Evolutionary conservation across 192 early-diverging fungal species (phyloP).

Genomic region (Kappamyces sp.): DNA sequence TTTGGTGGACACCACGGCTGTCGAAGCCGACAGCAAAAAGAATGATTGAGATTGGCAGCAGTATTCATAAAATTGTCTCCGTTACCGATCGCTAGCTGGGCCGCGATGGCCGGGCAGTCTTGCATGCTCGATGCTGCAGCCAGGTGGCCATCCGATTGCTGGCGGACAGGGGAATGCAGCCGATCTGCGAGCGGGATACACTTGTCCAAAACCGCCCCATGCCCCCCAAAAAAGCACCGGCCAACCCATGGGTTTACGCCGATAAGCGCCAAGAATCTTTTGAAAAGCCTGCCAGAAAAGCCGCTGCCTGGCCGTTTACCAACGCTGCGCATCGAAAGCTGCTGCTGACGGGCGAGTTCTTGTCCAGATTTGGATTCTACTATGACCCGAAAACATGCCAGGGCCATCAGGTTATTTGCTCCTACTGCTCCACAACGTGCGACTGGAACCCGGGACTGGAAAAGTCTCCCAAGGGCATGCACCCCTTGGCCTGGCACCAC

Average conservation of each 20-base stretch:
- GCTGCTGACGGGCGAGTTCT: neutral
- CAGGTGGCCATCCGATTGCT: too few relatives aligned
- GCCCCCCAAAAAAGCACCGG: too few relatives aligned
- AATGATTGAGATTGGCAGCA: too few relatives aligned
- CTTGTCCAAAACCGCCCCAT: too few relatives aligned
- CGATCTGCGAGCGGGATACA: too few relatives aligned
- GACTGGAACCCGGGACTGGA: neutral
- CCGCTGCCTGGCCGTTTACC: neutral
- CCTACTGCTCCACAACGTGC: neutral
- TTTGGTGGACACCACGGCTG: constrained; percentile 5
- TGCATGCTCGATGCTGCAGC: too few relatives aligned
- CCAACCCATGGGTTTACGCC: neutral
- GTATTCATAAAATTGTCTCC: too few relatives aligned
- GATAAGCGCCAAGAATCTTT: constrained; percentile 3
- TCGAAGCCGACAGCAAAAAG: neutral
- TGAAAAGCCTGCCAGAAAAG: neutral
- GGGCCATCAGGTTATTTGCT: neutral
- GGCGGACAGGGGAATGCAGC: too few relatives aligned
- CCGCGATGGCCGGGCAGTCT: too few relatives aligned
- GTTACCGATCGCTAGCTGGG: too few relatives aligned
- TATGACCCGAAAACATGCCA: constrained; percentile 8
- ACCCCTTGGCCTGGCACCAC: neutral
- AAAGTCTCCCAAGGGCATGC: constrained; percentile 7
- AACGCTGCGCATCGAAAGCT: too few relatives aligned
- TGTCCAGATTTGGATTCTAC: constrained; percentile 10